phyloP scores from a whole-genome alignment of 1,284 basidiomycete species.

The Tausonia pullulans region DNA sequence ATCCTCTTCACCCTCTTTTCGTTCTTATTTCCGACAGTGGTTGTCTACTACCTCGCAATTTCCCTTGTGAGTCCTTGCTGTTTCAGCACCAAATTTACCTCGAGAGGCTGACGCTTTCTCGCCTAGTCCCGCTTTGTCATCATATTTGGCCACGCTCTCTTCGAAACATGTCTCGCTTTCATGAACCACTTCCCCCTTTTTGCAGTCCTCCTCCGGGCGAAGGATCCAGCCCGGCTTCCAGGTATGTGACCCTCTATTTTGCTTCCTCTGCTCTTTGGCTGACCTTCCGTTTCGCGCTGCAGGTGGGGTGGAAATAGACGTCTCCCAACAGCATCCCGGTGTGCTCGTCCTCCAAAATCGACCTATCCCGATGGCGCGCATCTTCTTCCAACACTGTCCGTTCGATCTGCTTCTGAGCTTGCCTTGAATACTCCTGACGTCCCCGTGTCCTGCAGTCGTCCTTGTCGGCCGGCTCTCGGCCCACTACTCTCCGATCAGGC shows the following conservation, averaged over 20 bases:
- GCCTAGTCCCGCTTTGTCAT: conserved; percentile 51
- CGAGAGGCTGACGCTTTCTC: background rate
- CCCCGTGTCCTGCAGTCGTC: background rate
- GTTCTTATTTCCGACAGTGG: conserved; percentile 81
- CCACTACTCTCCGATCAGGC: conserved; percentile 9
- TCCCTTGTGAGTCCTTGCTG: conserved; percentile 46
- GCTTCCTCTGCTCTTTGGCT: background rate
- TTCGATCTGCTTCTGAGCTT: background rate
- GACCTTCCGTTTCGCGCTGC: background rate
- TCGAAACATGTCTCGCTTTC: conserved; percentile 57
- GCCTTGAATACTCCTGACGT: background rate
- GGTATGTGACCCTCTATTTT: conserved; percentile 38
- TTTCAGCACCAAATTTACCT: background rate
- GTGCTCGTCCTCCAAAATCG: background rate
- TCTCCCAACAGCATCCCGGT: background rate
- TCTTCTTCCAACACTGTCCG: conserved; percentile 11
- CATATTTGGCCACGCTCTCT: conserved; percentile 47
- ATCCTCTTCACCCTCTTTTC: conserved; percentile 84
- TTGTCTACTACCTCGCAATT: conserved; percentile 75
- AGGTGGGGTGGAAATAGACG: conserved; percentile 4
- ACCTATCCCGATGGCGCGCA: background rate
- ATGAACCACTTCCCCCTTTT: conserved; percentile 89
- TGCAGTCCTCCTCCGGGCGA: conserved; percentile 68
- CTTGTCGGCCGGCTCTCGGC: conserved; percentile 2
- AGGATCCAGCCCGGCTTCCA: conserved; percentile 73